Conservation (phyloP, 192 early-diverging fungal species). For the Coemansia asiatica region DNA sequence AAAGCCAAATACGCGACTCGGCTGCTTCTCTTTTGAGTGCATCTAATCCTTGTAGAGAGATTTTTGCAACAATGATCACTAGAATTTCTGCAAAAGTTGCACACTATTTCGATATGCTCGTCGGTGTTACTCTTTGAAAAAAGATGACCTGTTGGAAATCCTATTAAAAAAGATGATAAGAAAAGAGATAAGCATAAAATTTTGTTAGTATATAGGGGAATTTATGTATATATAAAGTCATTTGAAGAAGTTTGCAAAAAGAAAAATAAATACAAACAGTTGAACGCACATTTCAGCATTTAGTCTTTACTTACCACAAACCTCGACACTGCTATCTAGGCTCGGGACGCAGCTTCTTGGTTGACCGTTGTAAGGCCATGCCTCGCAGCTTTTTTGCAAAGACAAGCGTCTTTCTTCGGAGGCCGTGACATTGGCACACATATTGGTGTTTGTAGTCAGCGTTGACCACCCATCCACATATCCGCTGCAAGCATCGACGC, state of each 20-base stretch:
- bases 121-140: neutral
- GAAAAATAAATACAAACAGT: too few species aligned
- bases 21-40: neutral
- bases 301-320: constrained; percentile 24
- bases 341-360: constrained; percentile 18
- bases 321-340: constrained; percentile 25
- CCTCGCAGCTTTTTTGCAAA: constrained; percentile 17
- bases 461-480: constrained; percentile 30
- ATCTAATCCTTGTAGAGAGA: neutral
- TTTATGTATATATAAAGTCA: too few species aligned
- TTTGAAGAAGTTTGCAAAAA: too few species aligned
- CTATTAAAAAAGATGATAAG: too few species aligned
- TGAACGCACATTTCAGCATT: neutral
- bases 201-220: too few species aligned
- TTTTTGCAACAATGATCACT: neutral
- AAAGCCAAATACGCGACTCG: neutral
- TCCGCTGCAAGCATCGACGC: constrained; percentile 12
- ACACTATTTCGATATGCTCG: neutral
- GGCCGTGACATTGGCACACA: constrained; percentile 23
- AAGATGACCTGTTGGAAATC: neutral
- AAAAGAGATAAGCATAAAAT: too few species aligned
- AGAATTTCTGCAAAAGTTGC: neutral
- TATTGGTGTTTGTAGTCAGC: constrained; percentile 15
- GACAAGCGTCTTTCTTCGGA: constrained; percentile 24
- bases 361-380: constrained; percentile 33